Percentiles rank a stretch among this genome's conserved stretches.
Conservation (phyloP, 371 early-diverging fungal genomes). For the Mucor circinelloides region DNA sequence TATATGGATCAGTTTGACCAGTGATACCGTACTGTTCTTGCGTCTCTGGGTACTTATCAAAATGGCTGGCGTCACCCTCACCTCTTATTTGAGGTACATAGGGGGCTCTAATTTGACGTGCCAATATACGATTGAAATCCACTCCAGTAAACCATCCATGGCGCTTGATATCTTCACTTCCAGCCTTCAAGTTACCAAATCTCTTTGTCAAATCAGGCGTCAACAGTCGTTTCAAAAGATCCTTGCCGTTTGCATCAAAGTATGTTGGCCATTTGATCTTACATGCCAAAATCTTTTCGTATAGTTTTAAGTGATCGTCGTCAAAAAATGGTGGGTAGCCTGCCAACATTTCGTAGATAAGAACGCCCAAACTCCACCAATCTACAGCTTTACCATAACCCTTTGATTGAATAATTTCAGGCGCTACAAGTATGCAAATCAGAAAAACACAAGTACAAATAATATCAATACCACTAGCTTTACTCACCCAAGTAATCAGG, state of each 20-base stretch:
- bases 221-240: constrained; percentile 84
- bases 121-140: constrained; percentile 82
- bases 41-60: constrained; percentile 89
- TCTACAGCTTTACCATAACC: constrained; percentile 97
- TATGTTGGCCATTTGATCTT: constrained; percentile 86
- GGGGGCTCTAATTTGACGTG: constrained; percentile 82
- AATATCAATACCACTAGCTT: too few species aligned
- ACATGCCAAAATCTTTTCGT: constrained; percentile 90
- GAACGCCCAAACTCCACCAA: constrained; percentile 97
- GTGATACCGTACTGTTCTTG: constrained; percentile 57
- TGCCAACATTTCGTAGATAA: constrained; percentile 93
- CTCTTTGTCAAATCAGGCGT: constrained; percentile 86
- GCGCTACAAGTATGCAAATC: constrained; percentile 53
- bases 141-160: constrained; percentile 96
- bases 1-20: constrained; percentile 20
- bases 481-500: constrained; percentile 88
- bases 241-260: constrained; percentile 86
- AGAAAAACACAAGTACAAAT: not conserved
- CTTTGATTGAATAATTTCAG: constrained; percentile 95
- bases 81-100: constrained; percentile 81
- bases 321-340: constrained; percentile 95
- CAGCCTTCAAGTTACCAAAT: constrained; percentile 88
- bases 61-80: constrained; percentile 92
- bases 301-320: constrained; percentile 90
- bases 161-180: constrained; percentile 84